phyloP scores from a whole-genome alignment of 352 stramenopile genomes.

The Phytopythium delawarense region DNA sequence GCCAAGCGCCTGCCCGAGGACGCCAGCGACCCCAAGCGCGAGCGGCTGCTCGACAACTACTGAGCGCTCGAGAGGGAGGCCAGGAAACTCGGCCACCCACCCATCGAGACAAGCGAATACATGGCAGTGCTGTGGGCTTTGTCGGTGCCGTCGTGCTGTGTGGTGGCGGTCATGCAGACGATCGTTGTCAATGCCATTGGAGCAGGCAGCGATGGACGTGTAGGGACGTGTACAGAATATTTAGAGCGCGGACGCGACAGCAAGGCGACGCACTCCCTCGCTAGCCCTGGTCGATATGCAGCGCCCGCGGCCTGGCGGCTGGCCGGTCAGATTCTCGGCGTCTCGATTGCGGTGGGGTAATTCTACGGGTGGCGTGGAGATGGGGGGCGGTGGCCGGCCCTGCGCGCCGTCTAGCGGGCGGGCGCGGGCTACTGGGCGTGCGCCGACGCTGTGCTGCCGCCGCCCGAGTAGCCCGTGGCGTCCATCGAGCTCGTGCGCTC shows the following conservation, averaged over 20 bases:
- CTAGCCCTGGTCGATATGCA: not conserved
- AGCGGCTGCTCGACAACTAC: constrained; percentile 63
- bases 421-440: constrained; percentile 5
- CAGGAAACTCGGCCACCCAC: not conserved
- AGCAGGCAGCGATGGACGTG: not conserved
- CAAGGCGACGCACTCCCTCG: not conserved
- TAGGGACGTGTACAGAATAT: not conserved
- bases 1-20: constrained; percentile 52
- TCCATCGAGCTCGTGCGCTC: constrained; percentile 57
- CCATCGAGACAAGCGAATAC: not conserved
- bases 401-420: constrained; percentile 1
- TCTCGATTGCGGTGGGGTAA: not conserved
- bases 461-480: constrained; percentile 10
- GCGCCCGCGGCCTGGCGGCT: too few relatives aligned
- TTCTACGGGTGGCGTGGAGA: not conserved
- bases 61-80: constrained; percentile 10
- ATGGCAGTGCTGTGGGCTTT: not conserved
- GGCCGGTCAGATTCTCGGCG: not conserved
- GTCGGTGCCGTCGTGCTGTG: not conserved
- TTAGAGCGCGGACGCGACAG: not conserved
- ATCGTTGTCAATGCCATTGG: not conserved
- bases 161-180: not conserved
- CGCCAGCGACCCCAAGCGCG: constrained; percentile 58
- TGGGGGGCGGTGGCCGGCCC: not conserved
- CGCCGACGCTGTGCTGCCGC: constrained; percentile 23